Percentiles rank a stretch among this genome's conserved stretches.
Conservation (phyloP, 164 flowering plant genomes). For the Echeveria elegans region DNA sequence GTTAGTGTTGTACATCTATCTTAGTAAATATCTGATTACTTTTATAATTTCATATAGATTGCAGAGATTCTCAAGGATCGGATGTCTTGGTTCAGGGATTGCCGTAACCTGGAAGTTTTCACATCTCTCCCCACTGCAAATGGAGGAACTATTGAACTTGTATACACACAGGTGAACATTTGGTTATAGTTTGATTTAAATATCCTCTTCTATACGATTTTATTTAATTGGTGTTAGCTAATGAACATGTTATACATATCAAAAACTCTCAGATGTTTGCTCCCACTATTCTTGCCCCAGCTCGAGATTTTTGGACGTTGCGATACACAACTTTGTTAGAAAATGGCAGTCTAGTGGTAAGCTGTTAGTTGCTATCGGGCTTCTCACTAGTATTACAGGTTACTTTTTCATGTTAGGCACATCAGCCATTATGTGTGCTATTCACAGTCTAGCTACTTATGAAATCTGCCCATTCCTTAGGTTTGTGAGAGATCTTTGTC, state of each 20-base stretch:
- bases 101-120: slow-evolving; percentile 86
- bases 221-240: neutral
- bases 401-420: too few relatives aligned
- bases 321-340: slow-evolving; percentile 81
- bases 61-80: slow-evolving; percentile 97
- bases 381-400: too few relatives aligned
- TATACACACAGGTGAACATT: slow-evolving; percentile 70
- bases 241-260: neutral
- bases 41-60: slow-evolving; percentile 36
- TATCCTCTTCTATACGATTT: neutral
- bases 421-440: too few relatives aligned
- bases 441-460: too few relatives aligned
- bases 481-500: slow-evolving; percentile 79
- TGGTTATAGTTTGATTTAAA: neutral
- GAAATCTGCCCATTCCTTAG: too few relatives aligned
- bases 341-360: slow-evolving; percentile 91
- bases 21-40: neutral
- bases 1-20: neutral
- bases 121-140: slow-evolving; percentile 83
- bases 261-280: slow-evolving; percentile 60
- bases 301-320: slow-evolving; percentile 93
- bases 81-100: slow-evolving; percentile 92
- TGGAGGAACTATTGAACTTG: slow-evolving; percentile 86
- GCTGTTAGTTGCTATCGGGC: too few relatives aligned
- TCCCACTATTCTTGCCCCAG: slow-evolving; percentile 90